Evolutionary conservation across 768 basidiomycete genomes (phyloP), one percentile per base, ranked within the genome.

Genomic region (Naganishia randhawae): DNA sequence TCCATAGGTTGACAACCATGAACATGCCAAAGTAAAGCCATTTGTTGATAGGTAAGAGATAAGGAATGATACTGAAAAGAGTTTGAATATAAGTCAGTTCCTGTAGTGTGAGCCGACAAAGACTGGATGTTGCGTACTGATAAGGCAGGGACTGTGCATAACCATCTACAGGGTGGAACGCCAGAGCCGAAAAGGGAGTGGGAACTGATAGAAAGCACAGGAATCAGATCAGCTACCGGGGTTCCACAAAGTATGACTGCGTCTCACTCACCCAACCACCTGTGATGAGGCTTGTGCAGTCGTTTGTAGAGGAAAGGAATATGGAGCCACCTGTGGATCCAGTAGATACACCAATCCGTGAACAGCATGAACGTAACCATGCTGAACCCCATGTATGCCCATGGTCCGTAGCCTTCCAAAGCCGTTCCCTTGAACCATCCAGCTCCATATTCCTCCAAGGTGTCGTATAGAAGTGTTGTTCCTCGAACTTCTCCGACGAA

Each of bases 211-310:
- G 19, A 16, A 31, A 32, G 54, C 7, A 9, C 52, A 19, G 53
- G 57, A 37, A 33, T 33, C 11, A n/a, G 17, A 32, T 52, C 29
- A 52, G 55, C n/a, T 2, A 13, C 35, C 3, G 10, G n/a, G 50
- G 29, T 52, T 31, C 22, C n/a, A 31, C 14, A n/a, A 62, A 51
- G 14, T 25, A 37, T 41, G 27, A 22, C 5, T n/a, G n/a, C 0
- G 50, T 3, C 54, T 19, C 35, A 86, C 92, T 66, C 79, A 95
- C 93, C 86, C 71, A 98, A 83, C 96, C 96, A 99, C 81, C 91
- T 94, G 85, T 99, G 96, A 79, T 99, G 96, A 1, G 95, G 93
- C 80, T 99, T 99, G 81, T 99, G 96, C 52, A 99, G 74, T 66
- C 84, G 81, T 78, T 95, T 98, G 84, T 99, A 99, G 67, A 96